Evolutionary conservation across 768 basidiomycete species (phyloP).

Genomic region (Panus rudis): DNA sequence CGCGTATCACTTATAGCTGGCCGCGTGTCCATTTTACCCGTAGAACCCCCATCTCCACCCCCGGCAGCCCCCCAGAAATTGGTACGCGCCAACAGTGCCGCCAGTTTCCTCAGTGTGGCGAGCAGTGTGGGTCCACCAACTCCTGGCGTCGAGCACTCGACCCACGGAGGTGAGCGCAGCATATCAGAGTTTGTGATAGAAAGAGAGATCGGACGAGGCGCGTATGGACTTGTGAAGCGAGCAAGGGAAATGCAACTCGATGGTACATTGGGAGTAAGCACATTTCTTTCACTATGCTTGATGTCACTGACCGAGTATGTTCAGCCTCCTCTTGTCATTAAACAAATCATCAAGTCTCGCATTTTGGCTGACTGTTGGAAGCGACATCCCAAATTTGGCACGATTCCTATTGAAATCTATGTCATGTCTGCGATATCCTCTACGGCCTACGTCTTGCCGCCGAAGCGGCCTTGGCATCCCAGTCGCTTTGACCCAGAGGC

Average conservation of each 20-base stretch:
- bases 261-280: constrained; percentile 77
- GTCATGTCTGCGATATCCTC: constrained; percentile 88
- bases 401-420: constrained; percentile 96
- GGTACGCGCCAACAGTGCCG: constrained; percentile 54
- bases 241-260: constrained; percentile 71
- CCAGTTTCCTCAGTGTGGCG: constrained; percentile 54
- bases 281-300: constrained; percentile 7
- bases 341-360: constrained; percentile 96
- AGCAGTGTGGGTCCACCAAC: constrained; percentile 60
- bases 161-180: constrained; percentile 47
- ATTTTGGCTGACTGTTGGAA: constrained; percentile 99
- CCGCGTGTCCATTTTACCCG: constrained; percentile 68
- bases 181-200: constrained; percentile 86
- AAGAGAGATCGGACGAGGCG: constrained; percentile 86
- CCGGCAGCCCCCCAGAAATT: constrained; percentile 55
- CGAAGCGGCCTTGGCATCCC: constrained; percentile 81
- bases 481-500: constrained; percentile 34
- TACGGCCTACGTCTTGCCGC: constrained; percentile 71
- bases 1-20: constrained; percentile 81
- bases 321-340: constrained; percentile 88
- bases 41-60: constrained; percentile 65
- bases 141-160: constrained; percentile 39
- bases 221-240: constrained; percentile 91
- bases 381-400: constrained; percentile 88
- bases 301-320: constrained; percentile 10